phyloP scores from a whole-genome alignment of 2,329 filamentous ascomycete species.

The Arthrobotrys musiformis region DNA sequence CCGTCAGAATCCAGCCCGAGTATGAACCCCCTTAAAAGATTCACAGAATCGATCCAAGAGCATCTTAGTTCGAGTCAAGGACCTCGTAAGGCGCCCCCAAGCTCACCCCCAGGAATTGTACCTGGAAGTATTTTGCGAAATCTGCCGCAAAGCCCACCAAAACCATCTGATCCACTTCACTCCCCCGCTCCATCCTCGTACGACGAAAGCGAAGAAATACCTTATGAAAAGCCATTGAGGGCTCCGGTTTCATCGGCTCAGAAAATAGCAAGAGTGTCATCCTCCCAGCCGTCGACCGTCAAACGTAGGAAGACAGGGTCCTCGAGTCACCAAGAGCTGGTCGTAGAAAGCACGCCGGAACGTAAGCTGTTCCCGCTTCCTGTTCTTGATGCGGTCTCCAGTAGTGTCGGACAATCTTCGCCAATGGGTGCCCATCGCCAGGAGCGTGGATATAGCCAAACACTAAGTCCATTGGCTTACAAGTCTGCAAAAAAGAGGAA shows the following conservation, averaged over 20 bases:
- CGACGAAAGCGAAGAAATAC: conserved; percentile 38
- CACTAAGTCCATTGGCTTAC: conserved; percentile 23
- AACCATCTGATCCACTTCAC: neutral
- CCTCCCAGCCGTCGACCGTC: conserved; percentile 4
- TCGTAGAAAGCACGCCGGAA: conserved; percentile 50
- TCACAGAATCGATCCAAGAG: neutral
- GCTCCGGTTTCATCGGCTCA: conserved; percentile 13
- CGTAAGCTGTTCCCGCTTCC: conserved; percentile 32
- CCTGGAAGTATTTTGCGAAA: neutral
- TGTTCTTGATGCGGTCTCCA: neutral
- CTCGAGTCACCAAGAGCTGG: neutral
- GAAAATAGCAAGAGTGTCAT: neutral
- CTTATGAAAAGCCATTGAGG: conserved; percentile 18
- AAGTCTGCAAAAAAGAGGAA: conserved; percentile 26
- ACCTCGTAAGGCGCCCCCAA: neutral
- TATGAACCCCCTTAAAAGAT: neutral
- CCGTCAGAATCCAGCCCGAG: neutral
- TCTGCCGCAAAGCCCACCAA: neutral
- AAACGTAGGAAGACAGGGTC: conserved; percentile 23
- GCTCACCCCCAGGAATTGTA: conserved; percentile 19
- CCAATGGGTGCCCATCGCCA: neutral
- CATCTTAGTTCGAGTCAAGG: neutral
- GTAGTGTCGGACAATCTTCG: conserved; percentile 16
- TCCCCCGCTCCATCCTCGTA: conserved; percentile 20
- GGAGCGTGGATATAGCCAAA: conserved; percentile 3